A percentile compares a stretch with the other conserved stretches of the same genome.
Conservation (phyloP, 225 moss, liverwort and hornwort species). For the Sphagnum tenellum region DNA sequence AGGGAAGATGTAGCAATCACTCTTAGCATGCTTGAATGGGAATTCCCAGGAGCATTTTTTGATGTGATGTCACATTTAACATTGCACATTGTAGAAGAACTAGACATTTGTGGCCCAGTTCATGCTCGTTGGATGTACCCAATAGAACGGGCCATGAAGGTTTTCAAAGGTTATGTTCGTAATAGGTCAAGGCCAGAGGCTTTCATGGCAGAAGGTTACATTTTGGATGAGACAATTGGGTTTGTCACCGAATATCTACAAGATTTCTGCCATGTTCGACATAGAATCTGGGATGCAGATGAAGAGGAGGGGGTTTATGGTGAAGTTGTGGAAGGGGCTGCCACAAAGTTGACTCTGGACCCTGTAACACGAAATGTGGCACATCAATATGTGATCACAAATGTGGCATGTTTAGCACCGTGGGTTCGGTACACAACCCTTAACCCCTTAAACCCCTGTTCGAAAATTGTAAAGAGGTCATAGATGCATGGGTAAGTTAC, state of each 20-base stretch:
- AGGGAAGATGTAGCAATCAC: background rate
- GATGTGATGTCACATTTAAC: conserved; percentile 1
- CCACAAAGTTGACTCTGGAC: too few relatives aligned
- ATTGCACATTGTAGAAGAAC: background rate
- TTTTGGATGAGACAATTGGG: background rate
- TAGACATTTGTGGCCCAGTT: conserved; percentile 4
- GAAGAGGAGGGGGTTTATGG: background rate
- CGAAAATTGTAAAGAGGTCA: too few relatives aligned
- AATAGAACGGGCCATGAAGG: conserved; percentile 4
- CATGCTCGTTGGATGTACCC: conserved; percentile 6
- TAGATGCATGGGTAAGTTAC: too few relatives aligned
- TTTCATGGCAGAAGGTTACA: conserved; percentile 1
- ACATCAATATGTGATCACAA: too few relatives aligned
- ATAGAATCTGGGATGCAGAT: background rate
- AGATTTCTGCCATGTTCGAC: background rate
- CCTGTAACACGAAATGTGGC: too few relatives aligned
- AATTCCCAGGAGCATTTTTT: conserved; percentile 3
- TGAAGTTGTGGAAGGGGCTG: background rate
- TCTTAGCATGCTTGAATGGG: background rate
- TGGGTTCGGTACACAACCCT: too few relatives aligned
- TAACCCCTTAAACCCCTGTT: too few relatives aligned
- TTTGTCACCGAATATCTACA: background rate
- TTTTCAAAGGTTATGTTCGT: conserved; percentile 2
- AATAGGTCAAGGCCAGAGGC: conserved; percentile 1
- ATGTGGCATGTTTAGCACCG: too few relatives aligned